Evolutionary conservation across 129 eudicot genomes (phyloP).

Genomic region (Lonicera japonica): DNA sequence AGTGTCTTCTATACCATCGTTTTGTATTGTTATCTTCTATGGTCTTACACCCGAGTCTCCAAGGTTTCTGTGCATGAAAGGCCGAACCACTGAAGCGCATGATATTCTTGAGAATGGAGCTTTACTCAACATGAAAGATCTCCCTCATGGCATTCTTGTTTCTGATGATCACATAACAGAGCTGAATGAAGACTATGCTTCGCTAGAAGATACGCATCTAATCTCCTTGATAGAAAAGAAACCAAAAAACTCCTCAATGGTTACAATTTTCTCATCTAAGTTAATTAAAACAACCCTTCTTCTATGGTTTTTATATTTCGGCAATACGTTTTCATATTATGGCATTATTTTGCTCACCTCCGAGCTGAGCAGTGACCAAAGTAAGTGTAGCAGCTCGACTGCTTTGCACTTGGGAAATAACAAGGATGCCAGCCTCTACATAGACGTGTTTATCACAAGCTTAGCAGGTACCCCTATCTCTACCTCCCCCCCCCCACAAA

Average conservation of each 20-base stretch:
- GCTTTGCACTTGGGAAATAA: slow-evolving; percentile 15
- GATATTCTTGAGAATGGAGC: slow-evolving; percentile 39
- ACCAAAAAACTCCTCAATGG: slow-evolving; percentile 17
- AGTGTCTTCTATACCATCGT: slow-evolving; percentile 41
- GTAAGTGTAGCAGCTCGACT: slow-evolving; percentile 19
- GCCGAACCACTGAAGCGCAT: slow-evolving; percentile 39
- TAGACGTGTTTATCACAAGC: slow-evolving; percentile 59
- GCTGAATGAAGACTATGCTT: slow-evolving; percentile 17
- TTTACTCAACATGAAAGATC: slow-evolving; percentile 31
- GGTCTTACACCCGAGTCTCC: slow-evolving; percentile 47
- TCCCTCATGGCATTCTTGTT: slow-evolving; percentile 39
- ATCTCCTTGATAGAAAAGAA: slow-evolving; percentile 14
- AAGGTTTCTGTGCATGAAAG: slow-evolving; percentile 45
- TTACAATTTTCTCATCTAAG: slow-evolving; percentile 34
- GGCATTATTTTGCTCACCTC: slow-evolving; percentile 64
- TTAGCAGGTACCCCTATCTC: slow-evolving; percentile 45
- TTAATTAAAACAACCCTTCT: slow-evolving; percentile 41
- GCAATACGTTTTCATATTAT: slow-evolving; percentile 61
- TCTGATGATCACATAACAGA: slow-evolving; percentile 18
- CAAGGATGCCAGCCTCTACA: slow-evolving; percentile 42
- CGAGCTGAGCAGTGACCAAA: slow-evolving; percentile 43
- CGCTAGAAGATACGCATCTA: slow-evolving; percentile 23
- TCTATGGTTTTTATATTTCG: slow-evolving; percentile 50
- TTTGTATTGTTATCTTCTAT: slow-evolving; percentile 31
- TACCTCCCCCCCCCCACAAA: background rate